Percentiles rank a stretch among this genome's conserved stretches.
Conservation (phyloP, 164 flowering plant genomes). For the Vitis cinerea region DNA sequence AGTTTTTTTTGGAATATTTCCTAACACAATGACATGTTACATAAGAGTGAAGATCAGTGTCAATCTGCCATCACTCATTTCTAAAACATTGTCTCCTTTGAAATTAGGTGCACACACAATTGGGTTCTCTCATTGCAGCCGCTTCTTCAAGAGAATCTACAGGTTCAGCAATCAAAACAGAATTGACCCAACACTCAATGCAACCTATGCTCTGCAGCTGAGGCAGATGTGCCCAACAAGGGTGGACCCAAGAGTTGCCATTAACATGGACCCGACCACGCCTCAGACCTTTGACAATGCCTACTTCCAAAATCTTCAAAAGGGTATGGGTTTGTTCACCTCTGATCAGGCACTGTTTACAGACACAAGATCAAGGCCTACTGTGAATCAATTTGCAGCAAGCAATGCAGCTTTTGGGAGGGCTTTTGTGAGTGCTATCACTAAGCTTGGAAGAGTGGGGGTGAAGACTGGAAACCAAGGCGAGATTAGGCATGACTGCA, state of each 20-base stretch:
- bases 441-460: conserved; percentile 41
- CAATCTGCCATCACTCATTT: too few relatives aligned
- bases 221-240: conserved; percentile 25
- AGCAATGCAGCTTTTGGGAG: conserved; percentile 21
- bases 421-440: conserved; percentile 36
- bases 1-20: too few relatives aligned
- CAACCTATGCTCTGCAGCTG: conserved; percentile 23
- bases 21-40: too few relatives aligned
- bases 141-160: conserved; percentile 33
- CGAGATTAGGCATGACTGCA: conserved; percentile 33
- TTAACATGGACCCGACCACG: conserved; percentile 37
- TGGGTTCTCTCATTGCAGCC: conserved; percentile 42
- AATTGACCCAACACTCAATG: conserved; percentile 32
- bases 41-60: too few relatives aligned
- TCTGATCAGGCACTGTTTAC: conserved; percentile 36
- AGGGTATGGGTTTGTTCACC: conserved; percentile 33
- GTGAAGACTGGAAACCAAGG: conserved; percentile 36
- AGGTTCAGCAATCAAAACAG: conserved; percentile 11
- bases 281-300: conserved; percentile 34
- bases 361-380: conserved; percentile 23
- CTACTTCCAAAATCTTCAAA: conserved; percentile 34
- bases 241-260: conserved; percentile 32
- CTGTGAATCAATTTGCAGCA: conserved; percentile 31
- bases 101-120: conserved; percentile 39
- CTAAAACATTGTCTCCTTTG: neutral